Conservation (phyloP, 75 land plant species). For the Picea glauca region DNA sequence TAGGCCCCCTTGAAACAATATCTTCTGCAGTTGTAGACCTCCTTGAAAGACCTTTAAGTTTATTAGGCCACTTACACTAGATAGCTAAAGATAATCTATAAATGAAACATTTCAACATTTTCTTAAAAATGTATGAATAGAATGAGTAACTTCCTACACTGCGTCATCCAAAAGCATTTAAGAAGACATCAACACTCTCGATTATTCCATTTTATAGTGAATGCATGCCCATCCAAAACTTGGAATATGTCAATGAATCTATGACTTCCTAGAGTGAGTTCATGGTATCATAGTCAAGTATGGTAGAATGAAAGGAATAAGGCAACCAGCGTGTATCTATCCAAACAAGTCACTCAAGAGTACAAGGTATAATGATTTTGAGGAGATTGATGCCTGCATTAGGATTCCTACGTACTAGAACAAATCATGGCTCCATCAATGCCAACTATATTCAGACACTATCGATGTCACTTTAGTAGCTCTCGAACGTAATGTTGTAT, state of each 20-base stretch:
- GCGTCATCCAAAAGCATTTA: slow-evolving; percentile 52
- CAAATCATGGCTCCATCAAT: slow-evolving; percentile 65
- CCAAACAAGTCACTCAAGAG: slow-evolving; percentile 79
- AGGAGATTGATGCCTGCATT: slow-evolving; percentile 50
- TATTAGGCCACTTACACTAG: slow-evolving; percentile 16
- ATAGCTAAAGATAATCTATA: slow-evolving; percentile 8
- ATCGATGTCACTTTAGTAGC: slow-evolving; percentile 11
- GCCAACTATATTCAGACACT: slow-evolving; percentile 33
- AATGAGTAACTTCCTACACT: slow-evolving; percentile 25
- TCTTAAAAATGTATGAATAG: slow-evolving; percentile 15
- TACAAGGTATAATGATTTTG: slow-evolving; percentile 37
- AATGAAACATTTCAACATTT: slow-evolving; percentile 21
- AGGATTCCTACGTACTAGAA: slow-evolving; percentile 67
- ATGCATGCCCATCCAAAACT: slow-evolving; percentile 28
- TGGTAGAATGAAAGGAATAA: slow-evolving; percentile 28
- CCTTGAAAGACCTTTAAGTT: slow-evolving; percentile 24
- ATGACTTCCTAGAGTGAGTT: slow-evolving; percentile 55
- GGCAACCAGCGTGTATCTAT: slow-evolving; percentile 69
- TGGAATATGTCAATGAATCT: slow-evolving; percentile 50
- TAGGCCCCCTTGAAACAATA: slow-evolving; percentile 22
- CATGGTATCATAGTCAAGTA: slow-evolving; percentile 15
- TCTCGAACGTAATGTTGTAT: slow-evolving; percentile 42
- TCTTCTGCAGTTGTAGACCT: slow-evolving; percentile 15
- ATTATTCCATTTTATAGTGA: slow-evolving; percentile 38
- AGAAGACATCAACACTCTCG: background rate